Conservation (phyloP, 2,329 filamentous ascomycete genomes). For the Diplocarpon mali region DNA sequence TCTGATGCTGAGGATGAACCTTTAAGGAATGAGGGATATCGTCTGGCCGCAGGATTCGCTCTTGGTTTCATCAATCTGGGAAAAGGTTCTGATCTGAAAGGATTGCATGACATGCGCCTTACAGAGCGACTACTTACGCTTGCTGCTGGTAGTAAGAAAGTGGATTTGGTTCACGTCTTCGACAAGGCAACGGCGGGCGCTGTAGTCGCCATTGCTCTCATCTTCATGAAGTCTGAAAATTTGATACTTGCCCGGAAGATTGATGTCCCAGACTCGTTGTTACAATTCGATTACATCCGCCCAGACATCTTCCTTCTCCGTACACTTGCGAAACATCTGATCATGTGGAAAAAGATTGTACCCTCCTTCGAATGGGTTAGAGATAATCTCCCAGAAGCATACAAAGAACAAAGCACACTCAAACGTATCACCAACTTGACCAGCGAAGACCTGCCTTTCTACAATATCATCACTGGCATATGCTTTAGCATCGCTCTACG, state of each 20-base stretch:
- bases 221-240: constrained; percentile 96
- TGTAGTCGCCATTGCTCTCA: constrained; percentile 77
- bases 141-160: constrained; percentile 80
- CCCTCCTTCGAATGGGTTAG: constrained; percentile 66
- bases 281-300: constrained; percentile 91
- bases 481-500: constrained; percentile 70
- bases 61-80: constrained; percentile 91
- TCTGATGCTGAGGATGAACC: constrained; percentile 72
- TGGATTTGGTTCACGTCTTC: constrained; percentile 83
- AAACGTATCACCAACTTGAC: constrained; percentile 49
- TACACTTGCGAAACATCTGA: constrained; percentile 80
- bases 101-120: constrained; percentile 86
- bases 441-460: constrained; percentile 81
- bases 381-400: constrained; percentile 59
- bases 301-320: constrained; percentile 87
- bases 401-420: constrained; percentile 51
- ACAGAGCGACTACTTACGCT: constrained; percentile 79
- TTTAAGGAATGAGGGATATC: constrained; percentile 88
- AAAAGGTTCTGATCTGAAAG: constrained; percentile 77
- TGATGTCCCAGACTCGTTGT: constrained; percentile 77
- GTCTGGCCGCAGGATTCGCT: constrained; percentile 85
- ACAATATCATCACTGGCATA: constrained; percentile 81
- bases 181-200: constrained; percentile 92
- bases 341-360: constrained; percentile 80
- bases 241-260: constrained; percentile 79